Evolutionary conservation across 179 eudicot genomes (phyloP).

Genomic region (Silene vulgaris): DNA sequence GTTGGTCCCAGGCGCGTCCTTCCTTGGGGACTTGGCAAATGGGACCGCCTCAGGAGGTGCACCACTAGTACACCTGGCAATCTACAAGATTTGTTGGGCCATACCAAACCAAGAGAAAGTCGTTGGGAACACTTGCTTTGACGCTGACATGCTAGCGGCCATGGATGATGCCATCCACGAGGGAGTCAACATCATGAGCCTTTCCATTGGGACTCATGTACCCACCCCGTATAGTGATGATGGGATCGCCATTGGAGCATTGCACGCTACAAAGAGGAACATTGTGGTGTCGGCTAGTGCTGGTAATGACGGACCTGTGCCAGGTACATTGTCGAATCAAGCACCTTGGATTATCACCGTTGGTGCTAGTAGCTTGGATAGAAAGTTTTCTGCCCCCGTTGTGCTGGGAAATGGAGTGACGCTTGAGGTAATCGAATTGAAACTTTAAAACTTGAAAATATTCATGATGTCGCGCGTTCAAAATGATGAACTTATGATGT

Average conservation of each 20-base stretch:
- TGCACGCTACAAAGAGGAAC: constrained; percentile 62
- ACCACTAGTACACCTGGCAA: constrained; percentile 65
- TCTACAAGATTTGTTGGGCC: constrained; percentile 86
- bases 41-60: constrained; percentile 95
- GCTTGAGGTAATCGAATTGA: constrained; percentile 36
- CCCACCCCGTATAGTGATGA: constrained; percentile 39
- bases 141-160: constrained; percentile 80
- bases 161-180: constrained; percentile 81
- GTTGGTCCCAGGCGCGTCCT: constrained; percentile 41
- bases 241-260: constrained; percentile 64
- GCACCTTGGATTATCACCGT: constrained; percentile 93
- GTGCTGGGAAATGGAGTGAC: constrained; percentile 57
- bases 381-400: constrained; percentile 53
- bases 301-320: constrained; percentile 63
- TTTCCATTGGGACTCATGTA: constrained; percentile 51
- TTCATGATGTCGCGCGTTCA: too few species aligned
- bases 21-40: constrained; percentile 55
- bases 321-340: constrained; percentile 48
- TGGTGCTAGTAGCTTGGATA: constrained; percentile 77
- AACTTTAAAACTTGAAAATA: too few species aligned
- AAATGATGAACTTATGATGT: background rate
- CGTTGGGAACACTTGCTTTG: constrained; percentile 57
- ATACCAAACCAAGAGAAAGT: constrained; percentile 53
- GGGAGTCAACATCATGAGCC: constrained; percentile 68
- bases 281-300: constrained; percentile 76